Evolutionary conservation across 2,329 filamentous ascomycete species (phyloP), one percentile per base, ranked within the genome.

Genomic region (Lomentospora prolificans): DNA sequence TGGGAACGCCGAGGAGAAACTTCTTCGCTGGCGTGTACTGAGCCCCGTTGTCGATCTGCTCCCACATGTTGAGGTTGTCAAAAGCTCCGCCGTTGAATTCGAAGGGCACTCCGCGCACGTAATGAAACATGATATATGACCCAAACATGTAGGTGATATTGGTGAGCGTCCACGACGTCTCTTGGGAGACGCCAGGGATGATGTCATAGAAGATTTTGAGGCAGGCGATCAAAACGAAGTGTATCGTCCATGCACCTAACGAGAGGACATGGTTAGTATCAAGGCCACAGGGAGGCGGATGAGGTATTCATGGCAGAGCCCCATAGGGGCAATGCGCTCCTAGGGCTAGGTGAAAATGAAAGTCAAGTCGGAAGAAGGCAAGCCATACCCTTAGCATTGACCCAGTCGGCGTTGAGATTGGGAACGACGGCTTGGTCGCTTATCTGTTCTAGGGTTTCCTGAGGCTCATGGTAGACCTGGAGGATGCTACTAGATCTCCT

Each of bases 51-150:
- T 99, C 94, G 70, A 99, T 99, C 75, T 99, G 94, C 76, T 99
- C 94, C 94, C 94, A 99, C 94, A 99, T 97, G 76, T 97, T 99
- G 67, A 99, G 80, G 72, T 99, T 97, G 78, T 99, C 94, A 72
- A 97, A 99, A 64, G 94, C 94, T 58, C 94, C 94, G 57, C 89
- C 87, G 69, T 99, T 99, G 80, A 99, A 99, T 72, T 99, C 94
- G 68, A 99, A 99, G 4, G 94, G 94, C 50, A 97, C 90, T 64
- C 94, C 94, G 68, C 92, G 90, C 63, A 99, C 94, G 79, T 90
- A 96, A 74, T 99, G 94, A 74, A 99, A 99, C 94, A 99, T 99
- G 72, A 99, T 83, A 72, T 97, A 99, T 44, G 92, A 96, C 66
- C 90, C 91, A 66, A 94, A 88, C 91, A 97, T 97, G 80, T 99